Evolutionary conservation across 768 basidiomycete species (phyloP).

Genomic region (Amylocystis lapponica): DNA sequence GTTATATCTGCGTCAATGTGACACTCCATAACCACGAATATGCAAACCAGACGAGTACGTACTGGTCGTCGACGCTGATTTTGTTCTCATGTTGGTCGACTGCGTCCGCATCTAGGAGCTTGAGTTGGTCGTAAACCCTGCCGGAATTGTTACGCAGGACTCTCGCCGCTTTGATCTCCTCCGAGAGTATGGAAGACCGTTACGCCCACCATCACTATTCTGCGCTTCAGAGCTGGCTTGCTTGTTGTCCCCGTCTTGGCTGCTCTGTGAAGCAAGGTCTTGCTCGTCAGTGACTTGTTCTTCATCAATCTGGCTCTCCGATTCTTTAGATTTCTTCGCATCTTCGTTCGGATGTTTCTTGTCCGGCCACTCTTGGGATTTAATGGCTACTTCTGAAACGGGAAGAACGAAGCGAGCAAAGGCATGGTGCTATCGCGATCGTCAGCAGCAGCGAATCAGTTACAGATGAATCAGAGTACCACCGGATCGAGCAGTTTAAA

Average conservation of each 20-base stretch:
- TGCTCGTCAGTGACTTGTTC: not conserved
- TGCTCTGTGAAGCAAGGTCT: not conserved
- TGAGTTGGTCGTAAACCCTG: constrained; percentile 5
- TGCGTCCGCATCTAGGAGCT: constrained; percentile 11
- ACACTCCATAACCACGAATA: not conserved
- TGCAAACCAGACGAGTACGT: not conserved
- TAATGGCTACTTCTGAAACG: constrained; percentile 10
- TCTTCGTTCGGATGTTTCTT: not conserved
- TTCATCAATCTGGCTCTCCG: not conserved
- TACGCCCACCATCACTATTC: not conserved
- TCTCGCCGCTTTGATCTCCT: constrained; percentile 7
- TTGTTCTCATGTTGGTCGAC: constrained; percentile 14
- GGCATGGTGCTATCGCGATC: constrained; percentile 10
- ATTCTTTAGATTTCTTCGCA: not conserved
- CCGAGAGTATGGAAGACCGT: constrained; percentile 5
- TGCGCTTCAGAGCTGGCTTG: not conserved
- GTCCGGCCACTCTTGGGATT: constrained; percentile 13
- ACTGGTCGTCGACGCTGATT: constrained; percentile 17
- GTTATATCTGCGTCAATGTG: not conserved
- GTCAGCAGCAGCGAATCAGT: not conserved
- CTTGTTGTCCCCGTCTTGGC: not conserved
- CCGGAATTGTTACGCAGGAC: constrained; percentile 13
- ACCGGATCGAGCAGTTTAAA: not conserved
- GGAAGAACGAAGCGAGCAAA: constrained; percentile 18
- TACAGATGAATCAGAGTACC: constrained; percentile 5